phyloP scores from a whole-genome alignment of 1,284 basidiomycete species.

The Boletus chippewaensis region DNA sequence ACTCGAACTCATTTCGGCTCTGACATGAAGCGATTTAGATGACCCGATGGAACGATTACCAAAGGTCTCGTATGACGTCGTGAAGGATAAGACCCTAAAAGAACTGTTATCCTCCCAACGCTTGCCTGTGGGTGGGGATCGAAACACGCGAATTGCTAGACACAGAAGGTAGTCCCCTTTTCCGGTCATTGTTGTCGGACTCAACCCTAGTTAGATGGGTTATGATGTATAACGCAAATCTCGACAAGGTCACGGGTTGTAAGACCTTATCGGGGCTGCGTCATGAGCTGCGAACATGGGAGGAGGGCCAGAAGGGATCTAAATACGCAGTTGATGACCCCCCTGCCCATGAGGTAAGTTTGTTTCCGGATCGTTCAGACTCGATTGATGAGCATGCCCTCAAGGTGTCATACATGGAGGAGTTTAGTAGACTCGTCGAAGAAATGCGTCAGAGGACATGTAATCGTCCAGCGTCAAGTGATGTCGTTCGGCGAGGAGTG shows the following conservation, averaged over 20 bases:
- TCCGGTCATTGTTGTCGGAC: neutral
- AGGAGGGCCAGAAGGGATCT: slow-evolving; percentile 37
- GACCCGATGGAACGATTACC: slow-evolving; percentile 47
- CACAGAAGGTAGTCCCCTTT: slow-evolving; percentile 47
- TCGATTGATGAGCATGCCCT: neutral
- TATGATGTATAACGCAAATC: slow-evolving; percentile 61
- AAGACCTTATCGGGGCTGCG: slow-evolving; percentile 44
- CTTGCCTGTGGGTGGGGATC: slow-evolving; percentile 49
- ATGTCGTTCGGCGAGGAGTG: neutral
- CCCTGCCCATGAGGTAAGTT: slow-evolving; percentile 43
- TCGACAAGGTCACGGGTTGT: slow-evolving; percentile 51
- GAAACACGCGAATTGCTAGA: slow-evolving; percentile 44
- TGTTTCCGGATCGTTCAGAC: neutral
- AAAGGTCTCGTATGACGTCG: slow-evolving; percentile 56
- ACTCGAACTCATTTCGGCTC: slow-evolving; percentile 14
- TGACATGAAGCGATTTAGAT: slow-evolving; percentile 28
- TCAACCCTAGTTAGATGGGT: slow-evolving; percentile 47
- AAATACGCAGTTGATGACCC: slow-evolving; percentile 42
- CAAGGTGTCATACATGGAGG: slow-evolving; percentile 22
- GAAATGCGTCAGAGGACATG: slow-evolving; percentile 18
- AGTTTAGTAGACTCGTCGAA: slow-evolving; percentile 25
- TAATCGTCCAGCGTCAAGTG: slow-evolving; percentile 1
- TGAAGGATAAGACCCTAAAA: slow-evolving; percentile 56
- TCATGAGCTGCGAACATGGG: slow-evolving; percentile 52
- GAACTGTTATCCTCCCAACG: slow-evolving; percentile 50